A percentile compares a stretch with the other conserved stretches of the same genome.
Conservation (phyloP, 768 basidiomycete genomes). For the Xanthoconium purpureum region DNA sequence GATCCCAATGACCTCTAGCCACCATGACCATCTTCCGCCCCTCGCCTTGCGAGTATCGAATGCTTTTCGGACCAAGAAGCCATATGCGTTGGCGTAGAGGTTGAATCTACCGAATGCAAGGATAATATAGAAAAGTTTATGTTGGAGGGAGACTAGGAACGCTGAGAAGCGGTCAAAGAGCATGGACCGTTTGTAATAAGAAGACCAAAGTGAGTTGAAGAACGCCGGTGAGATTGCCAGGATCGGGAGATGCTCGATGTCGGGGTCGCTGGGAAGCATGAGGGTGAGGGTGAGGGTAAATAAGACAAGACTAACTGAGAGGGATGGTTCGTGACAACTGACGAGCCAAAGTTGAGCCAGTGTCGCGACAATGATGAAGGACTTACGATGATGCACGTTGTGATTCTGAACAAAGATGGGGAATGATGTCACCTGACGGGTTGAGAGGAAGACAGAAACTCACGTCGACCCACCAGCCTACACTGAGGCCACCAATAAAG, state of each 20-base stretch:
- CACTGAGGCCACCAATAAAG: constrained; percentile 87
- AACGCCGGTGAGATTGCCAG: constrained; percentile 90
- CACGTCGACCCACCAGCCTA: constrained; percentile 98
- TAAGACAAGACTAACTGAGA: constrained; percentile 64
- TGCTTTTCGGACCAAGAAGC: constrained; percentile 63
- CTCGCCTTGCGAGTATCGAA: constrained; percentile 60
- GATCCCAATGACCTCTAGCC: constrained; percentile 71
- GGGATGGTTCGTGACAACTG: constrained; percentile 96
- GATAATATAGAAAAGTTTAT: constrained; percentile 89
- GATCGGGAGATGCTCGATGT: constrained; percentile 89
- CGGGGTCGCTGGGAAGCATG: constrained; percentile 58
- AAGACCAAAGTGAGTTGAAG: constrained; percentile 83
- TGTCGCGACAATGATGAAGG: neutral
- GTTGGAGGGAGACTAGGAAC: constrained; percentile 72
- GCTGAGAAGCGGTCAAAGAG: constrained; percentile 68
- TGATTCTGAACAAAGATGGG: constrained; percentile 60
- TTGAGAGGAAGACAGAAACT: constrained; percentile 36
- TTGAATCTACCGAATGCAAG: constrained; percentile 93
- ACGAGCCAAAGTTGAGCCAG: constrained; percentile 2
- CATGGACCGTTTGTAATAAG: constrained; percentile 91
- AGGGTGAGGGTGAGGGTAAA: neutral
- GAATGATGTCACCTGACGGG: constrained; percentile 4
- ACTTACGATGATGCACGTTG: constrained; percentile 92
- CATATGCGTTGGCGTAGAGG: constrained; percentile 86
- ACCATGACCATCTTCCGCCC: constrained; percentile 77